A percentile compares a stretch with the other conserved stretches of the same genome.
phyloP scores from a whole-genome alignment of 2,329 filamentous ascomycete genomes.

The Pseudocercospora cruenta region DNA sequence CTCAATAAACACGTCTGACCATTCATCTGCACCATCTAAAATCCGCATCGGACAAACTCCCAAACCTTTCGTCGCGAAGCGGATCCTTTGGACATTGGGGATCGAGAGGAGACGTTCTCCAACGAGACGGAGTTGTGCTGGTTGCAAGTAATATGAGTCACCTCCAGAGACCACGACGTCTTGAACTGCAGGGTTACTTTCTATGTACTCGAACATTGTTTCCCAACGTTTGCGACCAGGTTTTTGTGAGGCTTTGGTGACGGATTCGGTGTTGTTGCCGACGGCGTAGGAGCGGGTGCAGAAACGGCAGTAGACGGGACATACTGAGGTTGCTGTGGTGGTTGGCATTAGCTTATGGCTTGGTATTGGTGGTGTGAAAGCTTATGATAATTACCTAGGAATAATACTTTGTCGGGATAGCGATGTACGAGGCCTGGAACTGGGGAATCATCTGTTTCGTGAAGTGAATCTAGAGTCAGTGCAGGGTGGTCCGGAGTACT shows the following conservation, averaged over 20 bases:
- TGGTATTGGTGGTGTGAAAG: neutral
- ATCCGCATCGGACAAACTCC: slow-evolving; percentile 62
- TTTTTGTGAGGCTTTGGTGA: slow-evolving; percentile 42
- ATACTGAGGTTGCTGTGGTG: slow-evolving; percentile 59
- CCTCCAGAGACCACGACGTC: slow-evolving; percentile 68
- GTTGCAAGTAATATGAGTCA: slow-evolving; percentile 62
- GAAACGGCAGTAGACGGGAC: slow-evolving; percentile 65
- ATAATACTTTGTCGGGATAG: slow-evolving; percentile 66
- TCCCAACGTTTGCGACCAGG: slow-evolving; percentile 56
- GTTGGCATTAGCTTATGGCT: slow-evolving; percentile 11
- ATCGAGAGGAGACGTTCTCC: slow-evolving; percentile 61
- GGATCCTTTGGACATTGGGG: slow-evolving; percentile 62
- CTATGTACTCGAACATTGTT: slow-evolving; percentile 61
- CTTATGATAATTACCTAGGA: slow-evolving; percentile 55
- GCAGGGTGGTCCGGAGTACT: slow-evolving; percentile 60
- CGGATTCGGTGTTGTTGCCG: slow-evolving; percentile 57
- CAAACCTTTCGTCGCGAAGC: slow-evolving; percentile 65
- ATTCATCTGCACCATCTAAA: slow-evolving; percentile 56
- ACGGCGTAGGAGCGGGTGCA: slow-evolving; percentile 66
- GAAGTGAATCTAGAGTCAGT: slow-evolving; percentile 61
- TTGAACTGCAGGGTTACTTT: slow-evolving; percentile 51
- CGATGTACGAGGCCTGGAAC: slow-evolving; percentile 63
- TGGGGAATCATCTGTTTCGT: slow-evolving; percentile 60
- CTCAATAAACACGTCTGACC: slow-evolving; percentile 57
- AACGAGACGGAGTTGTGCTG: slow-evolving; percentile 57